Conservation (phyloP, 2,329 filamentous ascomycete genomes). For the Colletotrichum plurivorum region DNA sequence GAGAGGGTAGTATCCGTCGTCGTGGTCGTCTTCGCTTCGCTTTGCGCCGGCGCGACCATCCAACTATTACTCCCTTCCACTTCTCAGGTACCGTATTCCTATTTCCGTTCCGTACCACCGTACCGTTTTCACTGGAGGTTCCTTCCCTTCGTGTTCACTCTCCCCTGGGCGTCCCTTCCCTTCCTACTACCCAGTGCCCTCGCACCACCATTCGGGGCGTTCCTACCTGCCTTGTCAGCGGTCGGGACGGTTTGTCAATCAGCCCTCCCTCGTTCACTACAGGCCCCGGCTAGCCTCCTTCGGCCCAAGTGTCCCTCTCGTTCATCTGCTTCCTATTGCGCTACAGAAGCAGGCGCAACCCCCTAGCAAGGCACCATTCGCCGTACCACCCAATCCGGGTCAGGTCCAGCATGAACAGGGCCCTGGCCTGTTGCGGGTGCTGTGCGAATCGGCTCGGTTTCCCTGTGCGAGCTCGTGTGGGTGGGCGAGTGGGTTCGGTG, state of each 20-base stretch:
- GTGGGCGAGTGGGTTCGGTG: conserved; percentile 33
- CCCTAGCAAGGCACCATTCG: conserved; percentile 39
- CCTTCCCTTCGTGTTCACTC: conserved; percentile 20
- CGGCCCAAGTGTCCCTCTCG: conserved; percentile 38
- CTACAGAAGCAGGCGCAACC: conserved; percentile 35
- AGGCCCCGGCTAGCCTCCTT: conserved; percentile 31
- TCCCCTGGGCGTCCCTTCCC: conserved; percentile 9
- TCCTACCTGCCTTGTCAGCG: conserved; percentile 24
- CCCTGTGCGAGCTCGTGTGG: conserved; percentile 35
- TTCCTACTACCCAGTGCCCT: background rate
- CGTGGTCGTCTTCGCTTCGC: conserved; percentile 6
- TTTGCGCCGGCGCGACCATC: background rate
- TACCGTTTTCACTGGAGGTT: background rate
- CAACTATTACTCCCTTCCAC: conserved; percentile 11
- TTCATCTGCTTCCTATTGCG: conserved; percentile 23
- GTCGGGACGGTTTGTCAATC: conserved; percentile 29
- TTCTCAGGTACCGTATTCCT: conserved; percentile 19
- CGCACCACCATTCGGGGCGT: conserved; percentile 3
- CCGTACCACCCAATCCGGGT: conserved; percentile 25
- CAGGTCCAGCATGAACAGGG: conserved; percentile 27
- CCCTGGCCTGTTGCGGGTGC: conserved; percentile 17
- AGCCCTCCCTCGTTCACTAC: conserved; percentile 37
- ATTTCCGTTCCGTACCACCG: background rate
- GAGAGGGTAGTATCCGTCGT: conserved; percentile 13
- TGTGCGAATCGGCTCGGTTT: conserved; percentile 10